Base-by-base conservation (phyloP, 2,329 filamentous ascomycete genomes). In the Mariannaea sp. region DNA sequence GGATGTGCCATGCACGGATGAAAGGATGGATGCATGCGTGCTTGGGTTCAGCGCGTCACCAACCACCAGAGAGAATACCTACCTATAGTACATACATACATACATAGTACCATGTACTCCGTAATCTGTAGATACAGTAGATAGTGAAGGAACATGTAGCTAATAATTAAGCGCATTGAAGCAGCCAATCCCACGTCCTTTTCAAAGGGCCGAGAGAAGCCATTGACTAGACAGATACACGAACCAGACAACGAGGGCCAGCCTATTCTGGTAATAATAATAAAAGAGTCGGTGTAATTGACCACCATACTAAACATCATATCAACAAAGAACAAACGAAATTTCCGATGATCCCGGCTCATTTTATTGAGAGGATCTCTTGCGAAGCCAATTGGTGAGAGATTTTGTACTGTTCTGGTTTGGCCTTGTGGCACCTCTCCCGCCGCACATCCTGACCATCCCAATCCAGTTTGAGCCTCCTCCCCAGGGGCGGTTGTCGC, bases 381-480 rank as follows among this genome's bases (percentile, higher is more conserved):
- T 30, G 30, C 13, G 26, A 16, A 33, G 50, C 22, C 45, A 42
- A 33, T 38, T 52, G 45, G 39, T 51, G 49, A 36, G 48, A 43
- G 49, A 54, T 26, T 38, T 16, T 54, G 44, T 27, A 20, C 32
- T 53, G 43, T 47, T 49, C 48, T 17, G 40, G 32, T 33, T 32
- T 55, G 33, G 42, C 43, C 38, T 42, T 41, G 49, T 54, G 49
- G 53, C 32, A 38, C 46, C 30, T 26, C 14, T 48, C 44, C 50
- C 44, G 35, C 50, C 33, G 38, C 39, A 38, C 33, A 46, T 61
- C 49, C 61, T 57, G 59, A 61, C 38, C 50, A 62, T 58, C 45
- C 56, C 53, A 58, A 58, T 51, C 56, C 56, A 44, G 33, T 47
- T 45, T 24, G 45, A 50, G 45, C 46, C 35, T 43, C 39, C n/a